Base-by-base conservation (phyloP, 23 red algal genomes). In the Agarophyton chilense region DNA sequence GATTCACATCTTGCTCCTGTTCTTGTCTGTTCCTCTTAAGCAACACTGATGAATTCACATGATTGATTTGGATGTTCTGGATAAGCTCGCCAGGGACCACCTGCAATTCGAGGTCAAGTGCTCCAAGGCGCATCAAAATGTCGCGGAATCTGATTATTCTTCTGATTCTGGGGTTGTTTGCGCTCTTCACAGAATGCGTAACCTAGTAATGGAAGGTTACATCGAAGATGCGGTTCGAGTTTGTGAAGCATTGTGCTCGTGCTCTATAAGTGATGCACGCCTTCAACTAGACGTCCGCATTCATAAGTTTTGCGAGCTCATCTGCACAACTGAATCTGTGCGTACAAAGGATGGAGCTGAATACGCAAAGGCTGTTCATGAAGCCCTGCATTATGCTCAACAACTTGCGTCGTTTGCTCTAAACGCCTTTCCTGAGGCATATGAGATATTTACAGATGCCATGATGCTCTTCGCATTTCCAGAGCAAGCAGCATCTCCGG, bases 51-150 rank as follows among this genome's bases (percentile, higher is more conserved):
- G 58, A 65, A 55, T 74, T 88, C 68, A 88, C 84, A 88, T 88
- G 84, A 88, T 88, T 88, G 22, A 76, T 61, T 41, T 88, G 67
- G 44, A 88, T 88, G 84, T 46, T 39, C 84, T 88, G 45, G 84
- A 88, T 52, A 74, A 45, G 25, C 52, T 88, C 32, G 68, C 54
- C 10, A 63, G 25, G 41, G 84, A 88, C 66, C 84, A 88, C 49
- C 24, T 88, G 33, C 84, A 63, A 14, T 88, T 88, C 26, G 84
- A 88, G 40, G 65, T 51, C 17, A 29, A 57, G 6, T 88, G 84
- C 35, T 42, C 68, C 7, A 56, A 52, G 31, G 35, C 58, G 11
- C 40, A 31, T 77, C 54, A 36, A 26, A 52, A 88, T 67, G 58
- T 9, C 39, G 29, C 67, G 6, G 28, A 55, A 13, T 6, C 22